Conservation (phyloP, 371 early-diverging fungal species). For the Lichtheimia corymbifera region DNA sequence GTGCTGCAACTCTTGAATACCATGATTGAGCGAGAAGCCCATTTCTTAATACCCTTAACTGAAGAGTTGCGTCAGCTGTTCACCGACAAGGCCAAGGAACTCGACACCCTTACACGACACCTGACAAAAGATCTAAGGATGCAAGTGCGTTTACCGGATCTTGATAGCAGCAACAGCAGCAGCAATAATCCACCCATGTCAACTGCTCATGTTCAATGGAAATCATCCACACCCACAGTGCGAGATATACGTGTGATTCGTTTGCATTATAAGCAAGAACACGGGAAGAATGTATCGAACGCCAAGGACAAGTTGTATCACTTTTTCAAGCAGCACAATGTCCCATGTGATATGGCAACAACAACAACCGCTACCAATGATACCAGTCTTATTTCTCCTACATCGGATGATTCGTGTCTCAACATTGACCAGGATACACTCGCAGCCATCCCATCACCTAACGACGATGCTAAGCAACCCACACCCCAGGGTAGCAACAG, state of each 20-base stretch:
- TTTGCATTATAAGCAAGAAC: constrained; percentile 10
- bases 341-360: background rate
- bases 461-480: constrained; percentile 8
- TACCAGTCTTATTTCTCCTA: constrained; percentile 9
- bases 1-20: constrained; percentile 3
- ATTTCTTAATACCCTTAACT: background rate
- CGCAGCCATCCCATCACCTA: constrained; percentile 10
- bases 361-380: background rate
- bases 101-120: background rate
- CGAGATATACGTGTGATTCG: constrained; percentile 5
- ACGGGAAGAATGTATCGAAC: constrained; percentile 1
- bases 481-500: too few relatives aligned
- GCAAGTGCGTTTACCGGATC: background rate
- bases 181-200: background rate
- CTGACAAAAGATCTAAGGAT: background rate
- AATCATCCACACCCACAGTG: background rate
- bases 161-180: background rate
- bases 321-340: constrained; percentile 1
- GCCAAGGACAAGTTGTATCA: constrained; percentile 10
- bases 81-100: background rate
- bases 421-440: constrained; percentile 15
- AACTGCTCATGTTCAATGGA: background rate
- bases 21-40: constrained; percentile 3
- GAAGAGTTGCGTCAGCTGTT: background rate
- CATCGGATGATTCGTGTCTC: constrained; percentile 14